Evolutionary conservation across 2,329 filamentous ascomycete genomes (phyloP), one percentile per base, ranked within the genome.

Genomic region (Coleophoma eucalyptorum): DNA sequence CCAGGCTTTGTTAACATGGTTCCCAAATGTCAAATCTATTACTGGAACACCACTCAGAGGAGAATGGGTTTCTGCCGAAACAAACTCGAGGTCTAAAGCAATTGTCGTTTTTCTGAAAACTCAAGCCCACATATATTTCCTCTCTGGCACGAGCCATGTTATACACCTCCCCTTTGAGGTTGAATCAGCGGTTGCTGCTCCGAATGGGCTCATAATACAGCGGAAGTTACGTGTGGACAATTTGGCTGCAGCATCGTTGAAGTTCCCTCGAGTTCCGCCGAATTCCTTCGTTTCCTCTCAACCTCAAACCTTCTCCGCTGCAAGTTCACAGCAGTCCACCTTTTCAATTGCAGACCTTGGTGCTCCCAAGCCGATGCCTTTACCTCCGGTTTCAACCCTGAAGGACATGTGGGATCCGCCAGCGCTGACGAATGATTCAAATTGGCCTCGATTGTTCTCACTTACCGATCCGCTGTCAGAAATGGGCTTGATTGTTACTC

Each of bases 91-190:
- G 47, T 79, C 80, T 40, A 79, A 86, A 62, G 91, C 93, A 4
- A 72, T 99, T 54, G 90, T 97, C 7, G 88, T 99, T 46, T 88
- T 97, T 59, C 81, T 99, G 58, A 92, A 89, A 69, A 92, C 90
- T 0, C 93, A 97, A 65, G 91, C 90, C 19, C 93, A 97, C 65
- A 83, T 99, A 57, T 95, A 92, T 74, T 97, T 95, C 66, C 79
- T 97, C 35, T 83, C 88, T 2, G 93, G 93, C 18, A 86, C 90
- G 33, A 94, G 83, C 64, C 89, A 99, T 77, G 83, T 96, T 52
- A 79, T 97, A 44, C 90, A 96, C 66, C 83, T 99, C 64, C 93
- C 93, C 2, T 99, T 99, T 64, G 92, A 97, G 70, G 88, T 97
- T 40, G 90, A 96, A 65, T 83, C 83, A 48, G 91, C 89, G 31